phyloP scores from a whole-genome alignment of 2,329 filamentous ascomycete genomes.

The Diaporthe capsici region DNA sequence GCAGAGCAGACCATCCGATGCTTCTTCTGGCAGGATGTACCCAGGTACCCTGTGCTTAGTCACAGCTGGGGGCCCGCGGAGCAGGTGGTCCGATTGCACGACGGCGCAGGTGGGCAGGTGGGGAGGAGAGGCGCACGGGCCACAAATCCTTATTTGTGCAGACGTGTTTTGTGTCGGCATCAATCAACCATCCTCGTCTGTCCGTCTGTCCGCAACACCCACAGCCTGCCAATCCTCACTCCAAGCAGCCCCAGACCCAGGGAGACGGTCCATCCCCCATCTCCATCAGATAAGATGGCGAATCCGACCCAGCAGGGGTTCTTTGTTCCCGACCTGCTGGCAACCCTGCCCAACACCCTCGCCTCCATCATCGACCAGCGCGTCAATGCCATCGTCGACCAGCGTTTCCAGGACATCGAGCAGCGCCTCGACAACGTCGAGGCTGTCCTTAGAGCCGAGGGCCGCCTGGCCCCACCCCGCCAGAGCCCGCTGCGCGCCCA shows the following conservation, averaged over 20 bases:
- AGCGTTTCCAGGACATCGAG: constrained; percentile 40
- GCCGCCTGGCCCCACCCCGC: constrained; percentile 37
- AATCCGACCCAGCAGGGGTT: constrained; percentile 40
- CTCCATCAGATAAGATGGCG: constrained; percentile 36
- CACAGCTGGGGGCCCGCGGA: background rate
- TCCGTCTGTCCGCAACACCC: constrained; percentile 33
- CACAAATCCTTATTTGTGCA: constrained; percentile 37
- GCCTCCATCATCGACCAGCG: constrained; percentile 42
- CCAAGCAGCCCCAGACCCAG: constrained; percentile 40
- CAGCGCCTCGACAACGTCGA: constrained; percentile 39
- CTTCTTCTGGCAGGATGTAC: background rate
- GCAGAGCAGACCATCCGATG: constrained; percentile 22
- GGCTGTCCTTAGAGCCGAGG: constrained; percentile 39
- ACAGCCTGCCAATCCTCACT: constrained; percentile 39
- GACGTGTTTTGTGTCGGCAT: constrained; percentile 36
- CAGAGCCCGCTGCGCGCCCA: constrained; percentile 39
- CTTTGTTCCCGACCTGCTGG: constrained; percentile 40
- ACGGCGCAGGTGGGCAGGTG: no score
- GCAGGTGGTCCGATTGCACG: background rate
- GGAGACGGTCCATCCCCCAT: constrained; percentile 11
- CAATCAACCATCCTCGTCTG: constrained; percentile 37
- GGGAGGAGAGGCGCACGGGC: constrained; percentile 21
- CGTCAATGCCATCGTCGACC: constrained; percentile 38
- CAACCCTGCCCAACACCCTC: constrained; percentile 39
- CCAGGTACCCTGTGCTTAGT: background rate